Evolutionary conservation across 148 eudicot species (phyloP), one percentile per base, ranked within the genome.

Genomic region (Cornus florida): DNA sequence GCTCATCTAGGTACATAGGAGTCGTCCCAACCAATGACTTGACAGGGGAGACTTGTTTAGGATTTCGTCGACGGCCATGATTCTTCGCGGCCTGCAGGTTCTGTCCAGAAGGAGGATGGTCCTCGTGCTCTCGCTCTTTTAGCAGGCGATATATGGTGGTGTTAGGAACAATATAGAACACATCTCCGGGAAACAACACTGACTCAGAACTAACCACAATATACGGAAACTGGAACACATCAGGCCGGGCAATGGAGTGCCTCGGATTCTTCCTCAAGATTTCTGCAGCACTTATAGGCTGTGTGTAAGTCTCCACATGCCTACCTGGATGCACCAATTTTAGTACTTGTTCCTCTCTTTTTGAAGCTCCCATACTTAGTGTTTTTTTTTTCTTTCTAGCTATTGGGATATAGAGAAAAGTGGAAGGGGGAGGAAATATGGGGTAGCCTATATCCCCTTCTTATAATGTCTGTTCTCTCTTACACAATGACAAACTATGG

Each of bases 241-340:
- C 82, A 6, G 86, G 86, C 9, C 82, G 67, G 12, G 83, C 69
- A 3, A 84, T 76, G 24, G 76, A 84, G 75, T 77, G 78, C 33
- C 81, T 48, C 14, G 81, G 86, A 59, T 84, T 68, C 68, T 59
- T 84, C 73, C 65, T 67, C 83, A 84, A 62, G 16, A 84, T 73
- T 13, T 80, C 75, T 43, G 81, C 72, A 5, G 81, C 86, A 59
- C 78, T 56, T 77, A 84, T 69, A 2, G 86, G 83, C 33, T 73
- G 31, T 32, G 0, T 80, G 59, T 80, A 75, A 48, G 73, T 41
- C 75, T 84, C 83, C 53, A 84, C 77, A 0, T 62, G 23, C 67
- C 86, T 71, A 22, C 83, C 83, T 0, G 83, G 81, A 31, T 64
- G 72, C 14, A 84, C 80, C 66, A 84, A 41, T 66, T 84, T 84